Conservation (phyloP, 148 eudicot species). For the Polygonum aviculare region DNA sequence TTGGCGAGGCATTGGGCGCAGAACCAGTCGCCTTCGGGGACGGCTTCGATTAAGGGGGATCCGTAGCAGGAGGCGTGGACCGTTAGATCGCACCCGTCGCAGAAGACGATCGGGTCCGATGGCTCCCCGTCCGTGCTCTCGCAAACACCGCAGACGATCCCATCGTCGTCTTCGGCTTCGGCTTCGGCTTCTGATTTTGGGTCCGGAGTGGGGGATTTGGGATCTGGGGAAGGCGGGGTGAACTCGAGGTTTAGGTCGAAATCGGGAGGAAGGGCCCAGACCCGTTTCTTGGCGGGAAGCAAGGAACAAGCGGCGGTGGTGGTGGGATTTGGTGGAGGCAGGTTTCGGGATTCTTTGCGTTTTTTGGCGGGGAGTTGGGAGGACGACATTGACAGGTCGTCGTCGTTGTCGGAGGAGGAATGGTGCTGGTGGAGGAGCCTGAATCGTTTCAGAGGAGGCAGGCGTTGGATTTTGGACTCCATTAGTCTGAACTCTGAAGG, state of each 20-base stretch:
- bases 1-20: slow-evolving; percentile 40
- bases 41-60: slow-evolving; percentile 39
- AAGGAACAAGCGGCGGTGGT: slow-evolving; percentile 13
- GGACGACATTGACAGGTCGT: not conserved
- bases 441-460: slow-evolving; percentile 75
- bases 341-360: slow-evolving; percentile 29
- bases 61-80: slow-evolving; percentile 85
- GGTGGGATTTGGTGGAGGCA: slow-evolving; percentile 6
- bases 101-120: slow-evolving; percentile 75
- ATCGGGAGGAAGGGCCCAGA: slow-evolving; percentile 51
- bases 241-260: slow-evolving; percentile 64
- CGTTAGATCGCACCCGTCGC: slow-evolving; percentile 90
- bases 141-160: slow-evolving; percentile 71
- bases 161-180: slow-evolving; percentile 36
- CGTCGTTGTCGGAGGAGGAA: not conserved
- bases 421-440: slow-evolving; percentile 45
- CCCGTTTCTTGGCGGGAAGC: slow-evolving; percentile 81
- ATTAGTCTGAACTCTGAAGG: slow-evolving; percentile 17
- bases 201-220: not conserved
- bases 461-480: slow-evolving; percentile 36
- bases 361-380: slow-evolving; percentile 64
- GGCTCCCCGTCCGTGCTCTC: slow-evolving; percentile 85
- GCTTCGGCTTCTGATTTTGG: not conserved
- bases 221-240: slow-evolving; percentile 14
- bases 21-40: slow-evolving; percentile 94